Percentiles rank a stretch among this genome's conserved stretches.
Conservation (phyloP, 225 moss, liverwort and hornwort species). For the Bryoerythrophyllum caledonicum region DNA sequence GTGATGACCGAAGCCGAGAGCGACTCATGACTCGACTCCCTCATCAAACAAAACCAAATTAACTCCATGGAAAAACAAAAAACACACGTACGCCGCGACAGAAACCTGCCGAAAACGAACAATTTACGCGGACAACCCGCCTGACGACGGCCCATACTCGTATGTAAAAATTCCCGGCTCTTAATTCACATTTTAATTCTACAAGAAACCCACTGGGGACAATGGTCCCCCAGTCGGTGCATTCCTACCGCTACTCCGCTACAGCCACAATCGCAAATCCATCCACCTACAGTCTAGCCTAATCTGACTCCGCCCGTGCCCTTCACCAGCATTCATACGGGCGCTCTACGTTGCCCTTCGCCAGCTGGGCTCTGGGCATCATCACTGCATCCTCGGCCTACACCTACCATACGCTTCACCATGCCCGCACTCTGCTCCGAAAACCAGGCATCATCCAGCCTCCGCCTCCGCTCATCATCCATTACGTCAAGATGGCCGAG, state of each 20-base stretch:
- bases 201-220: constrained; percentile 29
- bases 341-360: too few species aligned
- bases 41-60: too few species aligned
- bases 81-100: too few species aligned
- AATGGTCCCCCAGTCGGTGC: constrained; percentile 12
- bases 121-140: too few species aligned
- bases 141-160: too few species aligned
- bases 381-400: too few species aligned
- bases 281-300: not conserved
- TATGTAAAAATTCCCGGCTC: too few species aligned
- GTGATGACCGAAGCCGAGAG: too few species aligned
- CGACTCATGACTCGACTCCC: too few species aligned
- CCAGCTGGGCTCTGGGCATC: not conserved
- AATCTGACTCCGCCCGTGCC: not conserved
- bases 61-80: too few species aligned
- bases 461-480: too few species aligned
- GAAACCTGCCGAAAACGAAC: too few species aligned
- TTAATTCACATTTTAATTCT: not conserved
- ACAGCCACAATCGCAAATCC: not conserved
- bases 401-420: not conserved
- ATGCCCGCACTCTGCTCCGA: not conserved
- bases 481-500: constrained; percentile 56
- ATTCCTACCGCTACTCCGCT: constrained; percentile 10
- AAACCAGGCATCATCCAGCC: not conserved
- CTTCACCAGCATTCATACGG: not conserved